phyloP scores from a whole-genome alignment of 331 rosid genomes.

The Quercus phellos region DNA sequence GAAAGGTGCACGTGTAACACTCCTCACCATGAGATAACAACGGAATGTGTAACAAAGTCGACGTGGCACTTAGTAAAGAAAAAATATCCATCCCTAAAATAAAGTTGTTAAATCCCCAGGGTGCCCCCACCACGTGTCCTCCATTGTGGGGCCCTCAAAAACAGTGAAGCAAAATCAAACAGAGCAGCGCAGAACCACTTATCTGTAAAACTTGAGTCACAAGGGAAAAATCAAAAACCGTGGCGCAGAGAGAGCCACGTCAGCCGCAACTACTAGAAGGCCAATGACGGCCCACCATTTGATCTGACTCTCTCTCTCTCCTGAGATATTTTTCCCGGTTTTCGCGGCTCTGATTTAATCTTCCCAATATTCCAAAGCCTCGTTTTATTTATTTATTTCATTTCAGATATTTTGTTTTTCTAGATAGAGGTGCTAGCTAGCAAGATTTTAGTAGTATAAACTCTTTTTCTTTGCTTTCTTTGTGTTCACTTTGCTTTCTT shows the following conservation, averaged over 20 bases:
- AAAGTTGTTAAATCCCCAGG: neutral
- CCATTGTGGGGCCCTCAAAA: conserved; percentile 27
- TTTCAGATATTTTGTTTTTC: conserved; percentile 25
- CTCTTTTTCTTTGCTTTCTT: neutral
- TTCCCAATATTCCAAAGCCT: neutral
- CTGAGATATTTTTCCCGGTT: conserved; percentile 39
- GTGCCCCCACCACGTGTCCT: conserved; percentile 2
- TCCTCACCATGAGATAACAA: too few species aligned
- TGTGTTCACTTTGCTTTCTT: neutral
- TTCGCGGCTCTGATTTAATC: conserved; percentile 40
- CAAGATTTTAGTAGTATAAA: neutral
- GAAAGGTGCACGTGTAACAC: too few species aligned
- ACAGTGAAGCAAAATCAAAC: neutral
- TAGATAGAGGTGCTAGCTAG: neutral
- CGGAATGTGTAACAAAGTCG: neutral
- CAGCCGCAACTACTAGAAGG: neutral
- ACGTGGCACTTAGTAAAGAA: conserved; percentile 23
- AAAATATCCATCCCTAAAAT: conserved; percentile 25
- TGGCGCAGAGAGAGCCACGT: conserved; percentile 48
- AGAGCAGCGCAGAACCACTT: neutral
- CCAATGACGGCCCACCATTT: conserved; percentile 40
- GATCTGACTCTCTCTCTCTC: conserved; percentile 17
- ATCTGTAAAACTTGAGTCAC: neutral
- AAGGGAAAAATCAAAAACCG: conserved; percentile 11
- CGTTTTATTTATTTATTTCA: conserved; percentile 14